Percentiles rank a stretch among this genome's conserved stretches.
Conservation (phyloP, 768 basidiomycete genomes). For the Phylloporus arenicola region DNA sequence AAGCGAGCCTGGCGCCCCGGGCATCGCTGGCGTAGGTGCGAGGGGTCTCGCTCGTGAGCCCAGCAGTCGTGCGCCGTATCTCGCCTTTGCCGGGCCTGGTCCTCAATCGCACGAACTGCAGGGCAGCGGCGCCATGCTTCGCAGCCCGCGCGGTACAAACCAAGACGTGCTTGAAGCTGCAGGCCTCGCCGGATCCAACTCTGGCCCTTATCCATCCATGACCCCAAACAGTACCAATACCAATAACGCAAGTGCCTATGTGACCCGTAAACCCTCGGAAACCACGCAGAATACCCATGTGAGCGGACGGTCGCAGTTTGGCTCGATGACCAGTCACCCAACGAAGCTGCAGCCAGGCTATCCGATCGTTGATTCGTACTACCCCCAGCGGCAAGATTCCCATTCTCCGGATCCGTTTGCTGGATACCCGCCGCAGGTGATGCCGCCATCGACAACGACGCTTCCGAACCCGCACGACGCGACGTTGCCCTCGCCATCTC, state of each 20-base stretch:
- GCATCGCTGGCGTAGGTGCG: constrained; percentile 35
- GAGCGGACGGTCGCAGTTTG: constrained; percentile 18
- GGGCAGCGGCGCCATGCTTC: constrained; percentile 10
- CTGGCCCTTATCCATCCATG: not conserved
- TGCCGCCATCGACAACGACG: not conserved
- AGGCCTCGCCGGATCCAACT: constrained; percentile 15
- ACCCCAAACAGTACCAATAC: not conserved
- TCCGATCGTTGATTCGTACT: constrained; percentile 17
- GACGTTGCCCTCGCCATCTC: constrained; percentile 6
- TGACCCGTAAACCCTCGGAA: constrained; percentile 25
- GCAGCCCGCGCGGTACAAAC: constrained; percentile 19
- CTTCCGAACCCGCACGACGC: constrained; percentile 22
- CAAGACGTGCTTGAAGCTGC: constrained; percentile 28
- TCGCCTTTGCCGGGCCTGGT: constrained; percentile 34
- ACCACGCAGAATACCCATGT: constrained; percentile 23
- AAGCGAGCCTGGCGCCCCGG: constrained; percentile 33
- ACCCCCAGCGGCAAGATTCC: constrained; percentile 21
- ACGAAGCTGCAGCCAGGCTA: constrained; percentile 22
- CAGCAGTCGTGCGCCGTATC: constrained; percentile 32
- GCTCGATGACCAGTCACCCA: constrained; percentile 19
- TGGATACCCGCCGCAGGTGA: constrained; percentile 15
- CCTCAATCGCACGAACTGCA: constrained; percentile 17
- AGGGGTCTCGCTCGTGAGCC: constrained; percentile 27
- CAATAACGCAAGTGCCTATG: constrained; percentile 1
- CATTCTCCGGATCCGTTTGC: constrained; percentile 27